phyloP scores from a whole-genome alignment of 805 yeast species.

The Kockiozyma suomiensis region DNA sequence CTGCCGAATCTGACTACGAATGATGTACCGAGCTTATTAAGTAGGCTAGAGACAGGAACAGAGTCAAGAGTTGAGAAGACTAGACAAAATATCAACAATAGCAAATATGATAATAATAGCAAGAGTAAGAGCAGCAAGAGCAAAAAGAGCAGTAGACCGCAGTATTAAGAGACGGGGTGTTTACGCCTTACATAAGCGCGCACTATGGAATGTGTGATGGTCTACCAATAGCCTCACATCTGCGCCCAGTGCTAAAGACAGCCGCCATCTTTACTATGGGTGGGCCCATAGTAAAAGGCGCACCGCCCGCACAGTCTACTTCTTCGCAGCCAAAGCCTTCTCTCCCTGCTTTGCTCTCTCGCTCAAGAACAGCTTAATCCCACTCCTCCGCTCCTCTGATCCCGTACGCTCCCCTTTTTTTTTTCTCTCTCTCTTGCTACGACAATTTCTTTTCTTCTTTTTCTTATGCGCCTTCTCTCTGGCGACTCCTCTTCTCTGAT shows the following conservation, averaged over 20 bases:
- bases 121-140: no score
- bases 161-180: no score
- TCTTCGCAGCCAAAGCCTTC: constrained; percentile 13
- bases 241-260: not conserved
- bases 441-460: not conserved
- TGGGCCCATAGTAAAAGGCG: constrained; percentile 18
- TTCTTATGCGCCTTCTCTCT: constrained; percentile 2
- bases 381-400: no score
- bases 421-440: not conserved
- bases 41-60: no score
- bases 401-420: not conserved
- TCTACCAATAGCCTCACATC: constrained; percentile 2
- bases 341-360: constrained; percentile 7
- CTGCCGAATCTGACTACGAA: no score
- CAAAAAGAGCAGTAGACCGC: no score
- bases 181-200: not conserved
- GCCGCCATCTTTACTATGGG: not conserved
- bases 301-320: constrained; percentile 21
- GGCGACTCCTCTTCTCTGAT: not conserved
- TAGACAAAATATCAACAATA: no score
- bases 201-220: constrained; percentile 8
- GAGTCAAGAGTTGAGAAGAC: no score
- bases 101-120: no score
- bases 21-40: no score
- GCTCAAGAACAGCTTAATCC: constrained; percentile 1